phyloP scores from a whole-genome alignment of 2,329 filamentous ascomycete species.

The Trichoderma sp. region DNA sequence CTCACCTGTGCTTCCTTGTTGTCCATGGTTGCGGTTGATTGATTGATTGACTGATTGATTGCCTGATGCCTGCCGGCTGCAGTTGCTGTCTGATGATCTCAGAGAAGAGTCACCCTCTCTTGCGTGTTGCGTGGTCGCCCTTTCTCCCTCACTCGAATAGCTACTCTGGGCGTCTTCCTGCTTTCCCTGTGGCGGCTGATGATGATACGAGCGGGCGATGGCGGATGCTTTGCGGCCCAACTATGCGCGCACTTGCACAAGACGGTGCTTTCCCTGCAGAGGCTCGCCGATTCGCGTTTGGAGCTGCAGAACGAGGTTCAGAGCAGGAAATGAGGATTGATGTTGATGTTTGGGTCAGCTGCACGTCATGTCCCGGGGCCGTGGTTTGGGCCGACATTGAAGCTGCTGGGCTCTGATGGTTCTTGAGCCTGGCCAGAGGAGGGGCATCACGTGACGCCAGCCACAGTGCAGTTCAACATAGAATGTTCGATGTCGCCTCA shows the following conservation, averaged over 20 bases:
- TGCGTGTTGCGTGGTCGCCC: background rate
- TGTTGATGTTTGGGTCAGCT: conserved; percentile 24
- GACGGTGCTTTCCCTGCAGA: conserved; percentile 10
- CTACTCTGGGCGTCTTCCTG: background rate
- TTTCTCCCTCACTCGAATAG: background rate
- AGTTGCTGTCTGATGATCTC: background rate
- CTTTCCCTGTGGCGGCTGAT: background rate
- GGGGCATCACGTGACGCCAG: conserved; percentile 19
- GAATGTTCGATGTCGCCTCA: background rate
- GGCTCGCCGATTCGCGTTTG: conserved; percentile 9
- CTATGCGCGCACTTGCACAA: conserved; percentile 17
- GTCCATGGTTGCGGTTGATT: conserved; percentile 31
- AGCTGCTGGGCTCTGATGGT: background rate
- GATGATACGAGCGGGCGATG: background rate
- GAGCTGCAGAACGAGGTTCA: conserved; percentile 15
- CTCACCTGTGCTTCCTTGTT: conserved; percentile 31
- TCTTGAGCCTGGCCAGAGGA: background rate
- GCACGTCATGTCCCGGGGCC: conserved; percentile 27
- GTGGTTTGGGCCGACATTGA: conserved; percentile 25
- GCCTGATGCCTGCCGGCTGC: no score
- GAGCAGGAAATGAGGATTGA: background rate
- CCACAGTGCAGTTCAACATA: background rate
- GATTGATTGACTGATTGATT: background rate
- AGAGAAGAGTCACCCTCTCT: conserved; percentile 4
- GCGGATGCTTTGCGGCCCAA: conserved; percentile 19